Evolutionary conservation across 345 rosid genomes (phyloP).

Genomic region (Eucalyptus microcorys): DNA sequence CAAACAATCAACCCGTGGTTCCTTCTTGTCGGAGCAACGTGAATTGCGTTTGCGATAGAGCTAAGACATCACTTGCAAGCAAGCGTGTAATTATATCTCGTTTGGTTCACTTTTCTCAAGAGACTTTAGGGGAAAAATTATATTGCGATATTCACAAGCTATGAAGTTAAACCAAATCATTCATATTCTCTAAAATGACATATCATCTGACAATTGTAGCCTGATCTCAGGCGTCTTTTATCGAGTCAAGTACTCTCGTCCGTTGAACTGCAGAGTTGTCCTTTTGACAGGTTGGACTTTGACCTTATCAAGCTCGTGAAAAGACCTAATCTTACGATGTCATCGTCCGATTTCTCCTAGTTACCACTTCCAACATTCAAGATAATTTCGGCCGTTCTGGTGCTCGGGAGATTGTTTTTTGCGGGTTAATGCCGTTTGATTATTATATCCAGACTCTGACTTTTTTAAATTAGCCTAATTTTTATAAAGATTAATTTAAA

Average conservation of each 20-base stretch:
- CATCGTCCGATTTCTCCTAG: not conserved
- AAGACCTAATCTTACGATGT: fast-evolving
- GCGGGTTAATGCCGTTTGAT: not conserved
- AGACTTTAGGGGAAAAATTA: not conserved
- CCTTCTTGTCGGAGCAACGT: not conserved
- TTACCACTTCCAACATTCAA: not conserved
- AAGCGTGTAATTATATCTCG: not conserved
- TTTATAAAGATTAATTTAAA: too few relatives aligned
- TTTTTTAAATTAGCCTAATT: too few relatives aligned
- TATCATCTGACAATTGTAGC: not conserved
- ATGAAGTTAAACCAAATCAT: not conserved
- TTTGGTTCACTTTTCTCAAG: too few relatives aligned
- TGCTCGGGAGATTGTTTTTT: not conserved
- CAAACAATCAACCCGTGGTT: fast-evolving
- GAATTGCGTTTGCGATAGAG: not conserved
- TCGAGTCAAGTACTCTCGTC: not conserved
- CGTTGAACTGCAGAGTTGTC: not conserved
- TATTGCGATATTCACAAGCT: not conserved
- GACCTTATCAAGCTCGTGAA: not conserved
- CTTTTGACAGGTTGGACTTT: not conserved
- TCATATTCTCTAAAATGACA: not conserved
- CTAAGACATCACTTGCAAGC: not conserved
- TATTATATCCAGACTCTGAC: not conserved
- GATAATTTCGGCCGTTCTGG: not conserved
- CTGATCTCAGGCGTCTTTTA: not conserved